phyloP scores from a whole-genome alignment of 2,329 filamentous ascomycete genomes.

The Hypoxylon sp. region DNA sequence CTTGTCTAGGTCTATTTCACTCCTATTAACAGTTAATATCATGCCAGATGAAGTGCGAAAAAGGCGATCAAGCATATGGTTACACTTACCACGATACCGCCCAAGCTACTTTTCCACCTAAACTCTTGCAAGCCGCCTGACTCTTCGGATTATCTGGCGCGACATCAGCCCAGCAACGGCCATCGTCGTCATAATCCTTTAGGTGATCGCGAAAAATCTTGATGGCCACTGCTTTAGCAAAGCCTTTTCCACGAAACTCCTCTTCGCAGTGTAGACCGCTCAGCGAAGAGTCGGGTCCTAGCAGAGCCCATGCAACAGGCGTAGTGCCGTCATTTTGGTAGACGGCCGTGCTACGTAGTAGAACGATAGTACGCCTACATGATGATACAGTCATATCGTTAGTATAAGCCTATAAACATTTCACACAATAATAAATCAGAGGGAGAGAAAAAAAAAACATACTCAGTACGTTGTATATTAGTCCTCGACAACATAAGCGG shows the following conservation, averaged over 20 bases:
- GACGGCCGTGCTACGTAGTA: slow-evolving; percentile 64
- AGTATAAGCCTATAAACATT: not conserved
- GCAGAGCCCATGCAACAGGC: slow-evolving; percentile 76
- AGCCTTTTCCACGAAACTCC: slow-evolving; percentile 71
- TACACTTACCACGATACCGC: slow-evolving; percentile 70
- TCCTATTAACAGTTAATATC: slow-evolving; percentile 47
- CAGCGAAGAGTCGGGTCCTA: slow-evolving; percentile 74
- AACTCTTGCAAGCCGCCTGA: slow-evolving; percentile 72
- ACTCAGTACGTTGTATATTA: slow-evolving; percentile 69
- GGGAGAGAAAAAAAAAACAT: slow-evolving; percentile 48
- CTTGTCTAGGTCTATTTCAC: slow-evolving; percentile 48
- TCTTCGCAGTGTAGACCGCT: slow-evolving; percentile 74
- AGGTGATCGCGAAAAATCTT: slow-evolving; percentile 70
- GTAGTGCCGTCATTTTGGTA: slow-evolving; percentile 62
- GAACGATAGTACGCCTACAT: slow-evolving; percentile 59
- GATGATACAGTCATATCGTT: not conserved
- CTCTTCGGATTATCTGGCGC: slow-evolving; percentile 72
- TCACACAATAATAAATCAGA: not conserved
- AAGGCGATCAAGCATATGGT: not conserved
- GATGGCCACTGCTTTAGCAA: slow-evolving; percentile 73
- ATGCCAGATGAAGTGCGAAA: slow-evolving; percentile 2
- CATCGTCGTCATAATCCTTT: slow-evolving; percentile 62
- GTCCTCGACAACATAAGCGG: slow-evolving; percentile 69
- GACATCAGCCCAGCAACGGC: slow-evolving; percentile 75
- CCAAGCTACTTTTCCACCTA: slow-evolving; percentile 72